phyloP scores from a whole-genome alignment of 306 rosid species.

The Prunus mume region DNA sequence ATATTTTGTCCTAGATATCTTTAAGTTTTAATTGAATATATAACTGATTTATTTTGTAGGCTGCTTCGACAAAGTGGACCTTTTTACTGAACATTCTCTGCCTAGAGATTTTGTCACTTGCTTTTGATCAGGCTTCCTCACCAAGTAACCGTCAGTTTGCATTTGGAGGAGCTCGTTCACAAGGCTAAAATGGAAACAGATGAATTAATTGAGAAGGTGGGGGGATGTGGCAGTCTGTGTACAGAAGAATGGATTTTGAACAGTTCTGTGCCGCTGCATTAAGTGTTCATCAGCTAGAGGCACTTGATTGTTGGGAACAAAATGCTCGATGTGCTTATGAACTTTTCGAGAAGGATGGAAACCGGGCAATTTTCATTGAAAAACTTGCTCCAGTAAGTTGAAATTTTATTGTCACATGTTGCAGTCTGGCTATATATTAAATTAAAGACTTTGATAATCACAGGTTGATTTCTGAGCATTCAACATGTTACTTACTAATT shows the following conservation, averaged over 20 bases:
- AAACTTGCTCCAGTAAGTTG: slow-evolving; percentile 92
- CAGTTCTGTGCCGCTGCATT: slow-evolving; percentile 93
- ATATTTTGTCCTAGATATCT: too few species aligned
- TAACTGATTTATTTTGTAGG: too few species aligned
- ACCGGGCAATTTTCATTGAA: slow-evolving; percentile 88
- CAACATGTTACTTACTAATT: not conserved
- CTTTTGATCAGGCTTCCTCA: not conserved
- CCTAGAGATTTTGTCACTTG: not conserved
- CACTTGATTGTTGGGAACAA: slow-evolving; percentile 93
- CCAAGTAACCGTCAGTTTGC: not conserved
- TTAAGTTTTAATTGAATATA: too few species aligned
- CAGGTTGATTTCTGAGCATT: not conserved
- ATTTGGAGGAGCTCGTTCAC: too few species aligned
- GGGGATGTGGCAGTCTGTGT: not conserved
- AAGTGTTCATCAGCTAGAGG: slow-evolving; percentile 96
- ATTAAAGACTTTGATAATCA: not conserved
- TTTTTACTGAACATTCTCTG: not conserved
- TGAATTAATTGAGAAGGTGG: too few species aligned
- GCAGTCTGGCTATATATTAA: not conserved
- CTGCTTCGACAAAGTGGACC: not conserved
- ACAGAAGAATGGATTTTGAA: slow-evolving; percentile 96
- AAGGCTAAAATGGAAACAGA: too few species aligned
- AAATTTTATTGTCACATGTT: slow-evolving; percentile 4
- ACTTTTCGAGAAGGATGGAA: slow-evolving; percentile 91
- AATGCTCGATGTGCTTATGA: slow-evolving; percentile 95